These are phyloP conservation scores for Drosera capensis DNA, from an alignment of 148 eudicot species.

Conservation along the genomic window DNA sequence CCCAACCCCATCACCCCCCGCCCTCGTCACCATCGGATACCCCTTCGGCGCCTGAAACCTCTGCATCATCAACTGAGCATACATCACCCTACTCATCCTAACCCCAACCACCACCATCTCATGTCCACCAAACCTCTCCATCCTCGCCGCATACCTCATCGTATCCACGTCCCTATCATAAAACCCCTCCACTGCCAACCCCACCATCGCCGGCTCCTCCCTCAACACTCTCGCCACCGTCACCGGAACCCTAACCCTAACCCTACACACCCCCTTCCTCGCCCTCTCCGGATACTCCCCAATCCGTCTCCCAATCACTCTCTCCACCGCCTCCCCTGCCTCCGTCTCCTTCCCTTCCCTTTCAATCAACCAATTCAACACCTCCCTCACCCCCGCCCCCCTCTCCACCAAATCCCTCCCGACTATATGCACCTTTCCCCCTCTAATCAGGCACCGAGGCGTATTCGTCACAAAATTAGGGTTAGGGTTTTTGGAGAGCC, in stretches of 20 bases:
- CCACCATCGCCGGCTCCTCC: conserved; percentile 53
- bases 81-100: conserved; percentile 84
- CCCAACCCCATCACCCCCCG: conserved; percentile 26
- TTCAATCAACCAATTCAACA: conserved; percentile 22
- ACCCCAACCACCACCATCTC: conserved; percentile 45
- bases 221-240: conserved; percentile 59
- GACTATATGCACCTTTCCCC: conserved; percentile 31
- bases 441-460: conserved; percentile 54
- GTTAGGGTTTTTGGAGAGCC: conserved; percentile 55
- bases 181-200: conserved; percentile 78
- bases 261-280: conserved; percentile 32
- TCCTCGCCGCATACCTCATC: conserved; percentile 64
- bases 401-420: conserved; percentile 11
- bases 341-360: conserved; percentile 9
- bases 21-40: conserved; percentile 61
- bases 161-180: conserved; percentile 80
- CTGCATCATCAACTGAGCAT: conserved; percentile 80
- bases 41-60: conserved; percentile 79
- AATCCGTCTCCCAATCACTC: conserved; percentile 25
- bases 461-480: conserved; percentile 55
- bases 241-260: conserved; percentile 72
- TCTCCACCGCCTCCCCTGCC: conserved; percentile 33
- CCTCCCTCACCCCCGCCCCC: conserved; percentile 21
- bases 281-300: conserved; percentile 42
- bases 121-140: conserved; percentile 71